Percentiles rank a stretch among this genome's conserved stretches.
Conservation (phyloP, 2,329 filamentous ascomycete genomes). For the Fusarium sambucinum region DNA sequence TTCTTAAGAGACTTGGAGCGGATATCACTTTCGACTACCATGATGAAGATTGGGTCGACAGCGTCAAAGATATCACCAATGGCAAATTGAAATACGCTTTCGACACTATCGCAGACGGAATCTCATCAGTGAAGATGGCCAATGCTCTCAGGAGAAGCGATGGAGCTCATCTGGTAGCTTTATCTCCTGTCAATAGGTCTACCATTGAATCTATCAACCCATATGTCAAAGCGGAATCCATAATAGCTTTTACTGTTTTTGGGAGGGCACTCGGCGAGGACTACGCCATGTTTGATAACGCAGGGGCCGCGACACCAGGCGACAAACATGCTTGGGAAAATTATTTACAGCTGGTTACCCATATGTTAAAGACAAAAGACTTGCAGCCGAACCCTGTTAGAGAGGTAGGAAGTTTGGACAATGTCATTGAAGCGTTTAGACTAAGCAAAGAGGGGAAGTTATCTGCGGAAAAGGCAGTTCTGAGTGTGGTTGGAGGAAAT, state of each 20-base stretch:
- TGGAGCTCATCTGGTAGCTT: background rate
- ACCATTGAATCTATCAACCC: background rate
- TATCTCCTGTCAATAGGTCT: constrained; percentile 8
- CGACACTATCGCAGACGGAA: constrained; percentile 6
- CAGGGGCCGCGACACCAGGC: background rate
- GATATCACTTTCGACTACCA: constrained; percentile 8
- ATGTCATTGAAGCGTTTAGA: constrained; percentile 5
- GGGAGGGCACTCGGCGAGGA: background rate
- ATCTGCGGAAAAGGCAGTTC: constrained; percentile 15
- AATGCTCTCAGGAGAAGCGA: background rate
- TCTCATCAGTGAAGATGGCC: background rate
- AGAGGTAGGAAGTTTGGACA: constrained; percentile 1
- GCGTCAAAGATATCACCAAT: background rate
- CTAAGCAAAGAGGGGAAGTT: constrained; percentile 10
- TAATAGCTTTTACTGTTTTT: constrained; percentile 21
- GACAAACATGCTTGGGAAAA: background rate
- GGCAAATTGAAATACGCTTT: constrained; percentile 2
- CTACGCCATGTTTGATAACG: constrained; percentile 7
- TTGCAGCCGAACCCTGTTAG: background rate
- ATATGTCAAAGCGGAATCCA: background rate
- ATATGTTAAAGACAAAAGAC: background rate
- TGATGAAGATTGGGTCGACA: background rate
- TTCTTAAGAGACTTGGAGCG: background rate
- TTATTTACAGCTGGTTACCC: background rate
- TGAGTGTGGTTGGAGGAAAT: background rate